Evolutionary conservation across 441 rosid genomes (phyloP), one percentile per base, ranked within the genome.

Genomic region (Euphorbia schlechtendalii): DNA sequence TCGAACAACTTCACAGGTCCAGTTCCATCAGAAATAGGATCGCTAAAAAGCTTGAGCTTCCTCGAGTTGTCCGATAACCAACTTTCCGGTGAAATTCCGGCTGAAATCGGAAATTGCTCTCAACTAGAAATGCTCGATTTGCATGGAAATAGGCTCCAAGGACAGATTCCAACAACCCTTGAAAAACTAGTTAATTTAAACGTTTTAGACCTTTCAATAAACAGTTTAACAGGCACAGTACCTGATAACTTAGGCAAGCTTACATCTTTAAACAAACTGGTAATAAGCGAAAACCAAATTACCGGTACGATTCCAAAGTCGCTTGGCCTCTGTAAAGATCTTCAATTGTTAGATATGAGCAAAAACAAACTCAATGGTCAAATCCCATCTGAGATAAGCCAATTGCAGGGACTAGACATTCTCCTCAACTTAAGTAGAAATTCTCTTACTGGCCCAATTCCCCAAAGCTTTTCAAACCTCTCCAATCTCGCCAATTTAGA

Each of bases 91-190:
- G 68, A 74, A 28, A 85, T 87, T 51, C 94, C 94, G 27, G 57
- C 2, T 0, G 84, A 82, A 62, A 82, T 85, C 22, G 86, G 90
- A 64, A 69, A 79, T 73, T 87, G 94, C 73, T 69, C 78, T 59
- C 70, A 77, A 66, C 79, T 87, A 60, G 85, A 87, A 74, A 81
- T 87, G 94, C 67, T 82, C n/a, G 87, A 87, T 72, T 76, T 87
- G 68, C 87, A 64, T 64, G 73, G 51, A 12, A 87, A 87, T 71
- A 69, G 66, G 61, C 80, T 87, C 27, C 74, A 36, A 64, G 90
- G 90, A 53, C 49, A 52, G 63, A 74, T 87, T 36, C 94, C 94
- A 7, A 46, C 66, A 21, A 79, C 94, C 56, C 53, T 85, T 3
- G 79, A 74, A 55, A 77, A 68, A 48, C 87, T 87, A 38, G 63